phyloP scores from a whole-genome alignment of 1,139 yeast species.

The Groenewaldozyma sp. region DNA sequence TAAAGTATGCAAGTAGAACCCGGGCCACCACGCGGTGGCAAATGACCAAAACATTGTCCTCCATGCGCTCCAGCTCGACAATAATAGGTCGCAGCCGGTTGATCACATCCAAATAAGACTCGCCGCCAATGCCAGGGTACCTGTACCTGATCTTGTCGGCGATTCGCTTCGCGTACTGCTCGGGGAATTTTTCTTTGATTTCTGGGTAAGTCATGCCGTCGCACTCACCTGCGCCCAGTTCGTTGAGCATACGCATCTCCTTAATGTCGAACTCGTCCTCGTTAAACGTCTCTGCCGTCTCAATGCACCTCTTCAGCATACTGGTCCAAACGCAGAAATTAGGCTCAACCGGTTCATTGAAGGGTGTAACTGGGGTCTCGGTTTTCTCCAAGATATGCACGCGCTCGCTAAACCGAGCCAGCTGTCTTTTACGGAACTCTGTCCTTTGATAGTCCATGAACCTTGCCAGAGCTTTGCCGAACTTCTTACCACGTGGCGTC shows the following conservation, averaged over 20 bases:
- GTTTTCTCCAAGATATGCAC: slow-evolving; percentile 23
- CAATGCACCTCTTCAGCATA: slow-evolving; percentile 68
- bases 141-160: slow-evolving; percentile 72
- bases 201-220: slow-evolving; percentile 90
- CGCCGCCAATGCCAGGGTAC: slow-evolving; percentile 98
- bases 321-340: slow-evolving; percentile 91
- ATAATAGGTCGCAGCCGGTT: slow-evolving; percentile 83
- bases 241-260: slow-evolving; percentile 89
- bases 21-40: slow-evolving; percentile 90
- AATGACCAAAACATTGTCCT: slow-evolving; percentile 73
- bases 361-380: slow-evolving; percentile 24
- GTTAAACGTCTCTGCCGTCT: slow-evolving; percentile 70
- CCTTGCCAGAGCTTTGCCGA: slow-evolving; percentile 58
- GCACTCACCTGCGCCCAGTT: slow-evolving; percentile 82
- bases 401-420: slow-evolving; percentile 41
- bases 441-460: slow-evolving; percentile 68
- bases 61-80: slow-evolving; percentile 85
- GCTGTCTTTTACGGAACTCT: slow-evolving; percentile 58
- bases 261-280: slow-evolving; percentile 61
- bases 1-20: slow-evolving; percentile 76
- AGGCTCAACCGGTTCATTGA: slow-evolving; percentile 43
- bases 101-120: slow-evolving; percentile 86
- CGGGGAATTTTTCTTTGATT: slow-evolving; percentile 60
- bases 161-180: slow-evolving; percentile 69
- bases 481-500: slow-evolving; percentile 70